These are phyloP conservation scores for Posidonia oceanica DNA, from an alignment of 116 monocot genomes.

Conservation along the genomic window DNA sequence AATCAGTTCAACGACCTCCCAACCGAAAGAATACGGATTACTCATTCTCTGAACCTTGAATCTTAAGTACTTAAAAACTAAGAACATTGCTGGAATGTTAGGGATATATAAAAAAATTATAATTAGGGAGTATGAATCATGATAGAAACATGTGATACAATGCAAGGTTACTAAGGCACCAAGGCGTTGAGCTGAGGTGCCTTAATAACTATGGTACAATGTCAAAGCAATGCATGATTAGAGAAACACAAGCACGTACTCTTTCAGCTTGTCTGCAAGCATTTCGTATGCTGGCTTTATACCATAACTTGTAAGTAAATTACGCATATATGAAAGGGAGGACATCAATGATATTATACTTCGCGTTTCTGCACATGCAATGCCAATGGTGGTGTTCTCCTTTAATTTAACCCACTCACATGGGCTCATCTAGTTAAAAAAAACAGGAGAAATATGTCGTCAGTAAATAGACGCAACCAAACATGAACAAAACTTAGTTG, in stretches of 20 bases:
- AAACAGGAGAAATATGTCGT: neutral
- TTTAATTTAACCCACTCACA: slow-evolving; percentile 53
- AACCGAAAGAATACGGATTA: too few relatives aligned
- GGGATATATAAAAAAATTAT: too few relatives aligned
- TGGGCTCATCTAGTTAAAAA: slow-evolving; percentile 51
- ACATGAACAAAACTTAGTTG: neutral
- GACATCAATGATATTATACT: slow-evolving; percentile 54
- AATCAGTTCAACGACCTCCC: too few relatives aligned
- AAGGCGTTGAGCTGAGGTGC: too few relatives aligned
- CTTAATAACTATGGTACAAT: too few relatives aligned
- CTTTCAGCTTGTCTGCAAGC: slow-evolving; percentile 62
- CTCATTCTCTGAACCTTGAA: too few relatives aligned
- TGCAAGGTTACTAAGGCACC: too few relatives aligned
- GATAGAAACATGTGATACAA: too few relatives aligned
- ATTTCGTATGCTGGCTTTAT: slow-evolving; percentile 77
- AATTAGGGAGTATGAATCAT: too few relatives aligned
- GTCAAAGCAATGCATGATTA: neutral
- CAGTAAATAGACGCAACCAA: neutral
- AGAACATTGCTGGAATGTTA: too few relatives aligned
- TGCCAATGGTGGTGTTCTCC: slow-evolving; percentile 52
- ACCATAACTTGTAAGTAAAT: slow-evolving; percentile 86
- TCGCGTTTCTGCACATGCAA: slow-evolving; percentile 29
- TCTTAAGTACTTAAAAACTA: too few relatives aligned
- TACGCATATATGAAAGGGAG: slow-evolving; percentile 57
- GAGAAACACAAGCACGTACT: slow-evolving; percentile 25